Base-by-base conservation (phyloP, 495 filamentous ascomycete species). In the Clohesyomyces aquaticus region DNA sequence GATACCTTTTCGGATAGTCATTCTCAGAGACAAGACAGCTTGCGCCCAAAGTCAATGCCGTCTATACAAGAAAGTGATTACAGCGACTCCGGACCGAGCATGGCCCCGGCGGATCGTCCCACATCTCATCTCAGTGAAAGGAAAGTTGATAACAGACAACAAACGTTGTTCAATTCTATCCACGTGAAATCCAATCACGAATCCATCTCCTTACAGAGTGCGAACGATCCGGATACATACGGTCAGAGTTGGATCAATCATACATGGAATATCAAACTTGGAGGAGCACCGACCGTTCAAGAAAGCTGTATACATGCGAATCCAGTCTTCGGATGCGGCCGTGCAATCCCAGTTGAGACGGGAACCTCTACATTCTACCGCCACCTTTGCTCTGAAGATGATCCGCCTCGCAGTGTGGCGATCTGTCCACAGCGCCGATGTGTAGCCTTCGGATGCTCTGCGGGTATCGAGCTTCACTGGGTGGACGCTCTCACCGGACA, bases 381-480 rank as follows among this genome's bases (percentile, higher is more conserved):
- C 23, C 80, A 88, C 58, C 61, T 91, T 45, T 89, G 88, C 71
- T 85, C 82, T 1, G 77, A 81, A 10, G 82, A 89, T 56, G 84
- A 89, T 60, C 83, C 84, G 19, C 88, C 88, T 4, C 81, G 82
- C 55, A 87, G 83, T 11, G 82, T 91, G 4, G 84, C 88, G 0
- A 82, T 91, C 50, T 89, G 84, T 60, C 88, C 88, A 11, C 83
- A 85, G 28, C 80, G 86, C 28, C 80, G 81, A 19, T 88, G 86
- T 67, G 82, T 89, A 12, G 88, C 88, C 1, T 91, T 90, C 76
- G 88, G 88, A 18, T 90, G 84, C 51, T 78, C 79, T 22, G 77
- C 79, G 9, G 86, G 88, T 8, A 85, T 91, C 43, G 87, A 91
- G 65, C 73, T 91, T 9, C 86, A 89, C 65, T 91, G 88, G 87